These are phyloP conservation scores for Vitis riparia DNA, from an alignment of 164 flowering plant species.

Conservation along the genomic window DNA sequence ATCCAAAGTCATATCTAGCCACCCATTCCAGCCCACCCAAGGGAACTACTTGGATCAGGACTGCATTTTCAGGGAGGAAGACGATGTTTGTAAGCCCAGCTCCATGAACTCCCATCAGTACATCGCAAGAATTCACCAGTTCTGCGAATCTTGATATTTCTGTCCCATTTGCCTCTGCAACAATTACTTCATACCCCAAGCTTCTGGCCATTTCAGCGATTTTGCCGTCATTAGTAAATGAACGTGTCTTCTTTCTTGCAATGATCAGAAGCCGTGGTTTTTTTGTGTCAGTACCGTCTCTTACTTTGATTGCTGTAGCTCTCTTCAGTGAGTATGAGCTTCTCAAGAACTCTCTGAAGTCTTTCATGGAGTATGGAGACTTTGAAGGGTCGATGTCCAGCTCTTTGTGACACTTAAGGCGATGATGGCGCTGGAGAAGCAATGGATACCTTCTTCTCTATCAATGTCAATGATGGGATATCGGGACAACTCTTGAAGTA, in stretches of 20 bases:
- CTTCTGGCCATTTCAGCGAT: constrained; percentile 39
- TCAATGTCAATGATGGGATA: constrained; percentile 55
- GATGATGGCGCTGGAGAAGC: constrained; percentile 44
- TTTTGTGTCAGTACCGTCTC: neutral
- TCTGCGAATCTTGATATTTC: constrained; percentile 35
- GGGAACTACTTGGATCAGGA: constrained; percentile 69
- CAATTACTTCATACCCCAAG: constrained; percentile 59
- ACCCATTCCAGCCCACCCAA: constrained; percentile 57
- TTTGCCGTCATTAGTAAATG: constrained; percentile 38
- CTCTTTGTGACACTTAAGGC: constrained; percentile 54
- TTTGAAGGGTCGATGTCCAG: constrained; percentile 43
- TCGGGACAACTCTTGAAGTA: constrained; percentile 45
- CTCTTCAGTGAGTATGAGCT: constrained; percentile 42
- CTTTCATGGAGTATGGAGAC: constrained; percentile 42
- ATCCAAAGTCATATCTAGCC: constrained; percentile 36
- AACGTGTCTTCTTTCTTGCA: constrained; percentile 46
- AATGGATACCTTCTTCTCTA: constrained; percentile 39
- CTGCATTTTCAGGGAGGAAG: constrained; percentile 70
- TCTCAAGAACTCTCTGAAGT: constrained; percentile 54
- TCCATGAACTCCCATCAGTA: constrained; percentile 84
- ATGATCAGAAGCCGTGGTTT: constrained; percentile 64
- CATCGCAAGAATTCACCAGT: constrained; percentile 73
- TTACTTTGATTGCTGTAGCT: constrained; percentile 24
- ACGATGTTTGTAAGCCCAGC: constrained; percentile 83
- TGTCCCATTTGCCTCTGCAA: constrained; percentile 36